phyloP scores from a whole-genome alignment of 2,329 filamentous ascomycete species.

The Phyllosticta citribraziliensis region DNA sequence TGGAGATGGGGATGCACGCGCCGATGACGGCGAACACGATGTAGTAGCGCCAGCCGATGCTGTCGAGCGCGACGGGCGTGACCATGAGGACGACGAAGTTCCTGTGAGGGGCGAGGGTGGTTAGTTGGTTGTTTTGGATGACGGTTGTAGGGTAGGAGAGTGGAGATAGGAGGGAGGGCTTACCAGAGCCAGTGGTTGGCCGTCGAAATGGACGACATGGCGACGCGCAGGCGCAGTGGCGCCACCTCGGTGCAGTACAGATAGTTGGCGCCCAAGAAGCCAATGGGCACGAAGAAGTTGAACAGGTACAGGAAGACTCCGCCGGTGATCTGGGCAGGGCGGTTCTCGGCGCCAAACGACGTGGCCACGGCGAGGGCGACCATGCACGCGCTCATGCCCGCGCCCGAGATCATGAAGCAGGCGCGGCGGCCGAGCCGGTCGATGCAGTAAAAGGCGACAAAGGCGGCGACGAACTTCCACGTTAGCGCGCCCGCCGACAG shows the following conservation, averaged over 20 bases:
- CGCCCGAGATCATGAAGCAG: constrained; percentile 44
- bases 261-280: constrained; percentile 51
- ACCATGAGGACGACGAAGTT: constrained; percentile 38
- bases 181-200: constrained; percentile 45
- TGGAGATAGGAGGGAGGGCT: constrained; percentile 8
- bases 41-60: constrained; percentile 44
- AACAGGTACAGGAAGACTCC: constrained; percentile 51
- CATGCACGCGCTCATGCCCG: constrained; percentile 48
- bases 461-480: constrained; percentile 46
- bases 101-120: constrained; percentile 13
- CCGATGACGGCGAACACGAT: constrained; percentile 41
- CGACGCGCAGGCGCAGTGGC: constrained; percentile 41
- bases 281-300: constrained; percentile 51
- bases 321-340: constrained; percentile 40
- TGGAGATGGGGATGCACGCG: constrained; percentile 35
- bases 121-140: constrained; percentile 11
- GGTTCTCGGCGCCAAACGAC: constrained; percentile 38
- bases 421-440: constrained; percentile 42
- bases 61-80: constrained; percentile 39
- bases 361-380: constrained; percentile 43
- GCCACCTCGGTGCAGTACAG: constrained; percentile 51
- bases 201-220: constrained; percentile 48
- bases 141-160: constrained; percentile 17
- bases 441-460: constrained; percentile 42
- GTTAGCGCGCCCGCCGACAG: constrained; percentile 43